Evolutionary conservation across 2,329 filamentous ascomycete species (phyloP).

Genomic region (Thielaviopsis ethacetica): DNA sequence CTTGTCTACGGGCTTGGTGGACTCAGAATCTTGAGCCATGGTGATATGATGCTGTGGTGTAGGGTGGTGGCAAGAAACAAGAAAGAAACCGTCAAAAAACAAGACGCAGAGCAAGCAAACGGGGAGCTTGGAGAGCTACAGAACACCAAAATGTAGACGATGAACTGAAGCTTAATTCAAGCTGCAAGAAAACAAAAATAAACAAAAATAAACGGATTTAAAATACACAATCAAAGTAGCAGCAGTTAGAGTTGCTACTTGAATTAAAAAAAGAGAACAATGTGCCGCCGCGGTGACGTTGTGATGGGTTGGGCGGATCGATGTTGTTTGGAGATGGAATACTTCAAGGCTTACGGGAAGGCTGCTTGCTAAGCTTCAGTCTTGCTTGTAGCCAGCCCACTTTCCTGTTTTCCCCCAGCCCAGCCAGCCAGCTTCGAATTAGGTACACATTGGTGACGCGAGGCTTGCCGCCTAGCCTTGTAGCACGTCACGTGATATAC

Average conservation of each 20-base stretch:
- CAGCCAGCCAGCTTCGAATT: background rate
- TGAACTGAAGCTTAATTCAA: background rate
- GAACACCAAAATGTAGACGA: background rate
- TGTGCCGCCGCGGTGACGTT: constrained; percentile 2
- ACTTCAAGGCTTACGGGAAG: background rate
- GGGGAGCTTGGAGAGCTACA: background rate
- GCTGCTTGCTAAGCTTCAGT: background rate
- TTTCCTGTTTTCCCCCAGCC: background rate
- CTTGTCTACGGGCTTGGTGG: constrained; percentile 74
- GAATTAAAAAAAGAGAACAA: background rate
- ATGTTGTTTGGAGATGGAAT: constrained; percentile 1
- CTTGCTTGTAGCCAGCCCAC: background rate
- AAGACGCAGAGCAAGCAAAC: background rate
- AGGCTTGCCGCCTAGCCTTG: constrained; percentile 22
- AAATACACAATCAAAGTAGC: background rate
- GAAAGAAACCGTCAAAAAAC: background rate
- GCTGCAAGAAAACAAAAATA: background rate
- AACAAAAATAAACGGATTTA: background rate
- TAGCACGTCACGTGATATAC: constrained; percentile 7
- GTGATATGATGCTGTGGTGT: constrained; percentile 17
- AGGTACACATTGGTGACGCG: constrained; percentile 19
- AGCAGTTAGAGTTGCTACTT: background rate
- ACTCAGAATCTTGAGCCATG: constrained; percentile 92
- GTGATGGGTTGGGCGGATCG: constrained; percentile 4
- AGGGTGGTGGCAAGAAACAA: background rate